Evolutionary conservation across 208 protist species (phyloP), one percentile per base, ranked within the genome.

Genomic region (Strigomonas galati): DNA sequence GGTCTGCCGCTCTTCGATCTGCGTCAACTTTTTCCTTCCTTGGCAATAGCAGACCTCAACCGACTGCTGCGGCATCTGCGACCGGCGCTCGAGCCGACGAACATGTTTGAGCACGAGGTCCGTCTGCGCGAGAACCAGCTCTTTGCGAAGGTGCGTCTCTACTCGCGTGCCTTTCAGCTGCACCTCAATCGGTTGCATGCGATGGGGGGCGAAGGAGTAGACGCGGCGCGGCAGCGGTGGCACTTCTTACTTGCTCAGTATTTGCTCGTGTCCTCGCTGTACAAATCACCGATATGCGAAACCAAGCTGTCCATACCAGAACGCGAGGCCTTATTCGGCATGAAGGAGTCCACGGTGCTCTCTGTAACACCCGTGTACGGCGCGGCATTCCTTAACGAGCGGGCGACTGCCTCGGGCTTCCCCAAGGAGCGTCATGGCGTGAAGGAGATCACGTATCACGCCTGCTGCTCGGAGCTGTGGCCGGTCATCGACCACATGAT

Each of bases 1-100:
- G 85, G 89, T 17, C 55, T 93, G 49, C 67, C 84, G 58, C 53
- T 85, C 30, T 65, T 74, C 0, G 76, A 86, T 44, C 71, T 95
- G 51, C 80, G 89, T n/a, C 40, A 53, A 26, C 66, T 94, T 19
- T 59, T 95, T 30, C 65, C 58, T 21, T 31, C 65, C 27, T 57
- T 92, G 26, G 60, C 78, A 0, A 72, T 74, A 6, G 69, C 72
- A 10, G 70, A 78, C 23, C 78, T 95, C 40, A 82, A 91, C 54
- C 67, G 86, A 46, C 63, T 95, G 26, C 63, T 95, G 35, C 85
- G 89, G n/a, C 57, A 85, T 65, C 75, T 92, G 67, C 75, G 84
- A 7, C 86, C 86, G 0, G 72, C 79, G 2, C 56, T 91, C 0
- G 79, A 87, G 31, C 51, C 26, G 10, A 49, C 76, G 21, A 40